Evolutionary conservation across 2,329 filamentous ascomycete genomes (phyloP), one percentile per base, ranked within the genome.

Genomic region (Aspergillus ustus): DNA sequence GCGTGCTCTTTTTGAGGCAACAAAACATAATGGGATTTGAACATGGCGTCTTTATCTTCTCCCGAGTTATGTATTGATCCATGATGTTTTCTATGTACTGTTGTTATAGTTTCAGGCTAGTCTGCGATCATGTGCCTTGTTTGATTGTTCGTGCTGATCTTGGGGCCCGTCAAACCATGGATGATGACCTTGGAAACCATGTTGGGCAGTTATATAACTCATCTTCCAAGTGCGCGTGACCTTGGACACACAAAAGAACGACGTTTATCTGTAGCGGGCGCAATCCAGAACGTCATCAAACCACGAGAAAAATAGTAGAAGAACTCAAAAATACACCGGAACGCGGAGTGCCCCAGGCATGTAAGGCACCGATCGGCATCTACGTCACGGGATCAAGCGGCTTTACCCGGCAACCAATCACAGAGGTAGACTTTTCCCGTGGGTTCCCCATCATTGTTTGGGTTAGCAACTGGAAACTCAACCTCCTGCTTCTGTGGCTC

Each of bases 361-460:
- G n/a, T 40, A 56, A 65, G 64, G 50, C 52, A 54, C 54, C 29
- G 58, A 61, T 64, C 57, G 63, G 66, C 62, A 63, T 59, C 57
- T 22, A 57, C 20, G 44, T 72, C 71, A 71, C 69, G 68, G 64
- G 68, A 72, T 64, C 67, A 70, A 68, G 74, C 74, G 75, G 74
- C 67, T 73, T 75, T 73, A 72, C 67, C 74, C 76, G 76, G 75
- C 62, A 70, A 63, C 75, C 75, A 78, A 78, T 78, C 70, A 77
- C 60, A 43, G 57, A 6, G 48, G 52, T 52, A 57, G 54, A 37
- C 62, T 58, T 64, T 69, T 71, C 75, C 75, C 75, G 73, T 77
- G 74, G 72, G 65, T 70, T 70, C 73, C 67, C 69, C 65, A 68
- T 67, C 63, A 60, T 69, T 59, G 40, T 40, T 34, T 28, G 54